These are phyloP conservation scores for Quercus parvula DNA, from an alignment of 306 rosid genomes.

Conservation along the genomic window DNA sequence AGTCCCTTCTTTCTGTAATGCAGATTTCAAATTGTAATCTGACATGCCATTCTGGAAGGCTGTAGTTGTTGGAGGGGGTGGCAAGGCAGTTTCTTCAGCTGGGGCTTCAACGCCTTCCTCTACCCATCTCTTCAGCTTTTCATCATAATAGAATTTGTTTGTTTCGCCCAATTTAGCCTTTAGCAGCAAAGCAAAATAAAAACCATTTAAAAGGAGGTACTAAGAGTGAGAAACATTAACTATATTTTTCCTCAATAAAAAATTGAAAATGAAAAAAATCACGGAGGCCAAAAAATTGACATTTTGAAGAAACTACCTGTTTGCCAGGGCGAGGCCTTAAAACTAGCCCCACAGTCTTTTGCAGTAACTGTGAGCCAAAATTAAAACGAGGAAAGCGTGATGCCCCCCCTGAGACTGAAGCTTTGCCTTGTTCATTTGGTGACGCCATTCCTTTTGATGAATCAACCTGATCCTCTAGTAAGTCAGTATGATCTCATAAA, in stretches of 20 bases:
- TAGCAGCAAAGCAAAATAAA: conserved; percentile 23
- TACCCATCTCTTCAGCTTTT: conserved; percentile 89
- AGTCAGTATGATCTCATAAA: conserved; percentile 19
- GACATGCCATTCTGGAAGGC: conserved; percentile 65
- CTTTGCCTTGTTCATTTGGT: conserved; percentile 54
- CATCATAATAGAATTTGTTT: conserved; percentile 88
- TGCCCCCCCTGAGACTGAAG: conserved; percentile 48
- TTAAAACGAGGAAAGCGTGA: conserved; percentile 78
- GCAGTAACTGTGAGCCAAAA: conserved; percentile 73
- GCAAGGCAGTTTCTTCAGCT: conserved; percentile 66
- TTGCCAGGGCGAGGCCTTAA: conserved; percentile 63
- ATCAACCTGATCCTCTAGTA: conserved; percentile 27
- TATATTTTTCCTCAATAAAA: neutral
- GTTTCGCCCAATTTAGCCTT: conserved; percentile 89
- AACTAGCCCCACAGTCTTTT: conserved; percentile 75
- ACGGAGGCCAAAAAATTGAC: neutral
- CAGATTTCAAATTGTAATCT: conserved; percentile 75
- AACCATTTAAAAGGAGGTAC: conserved; percentile 19
- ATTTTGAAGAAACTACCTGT: conserved; percentile 50
- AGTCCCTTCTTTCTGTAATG: conserved; percentile 51
- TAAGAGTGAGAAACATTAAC: conserved; percentile 12
- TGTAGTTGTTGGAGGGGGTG: conserved; percentile 76
- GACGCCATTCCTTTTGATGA: conserved; percentile 47
- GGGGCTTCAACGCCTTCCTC: conserved; percentile 81
- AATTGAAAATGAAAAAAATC: neutral